A percentile compares a stretch with the other conserved stretches of the same genome.
Evolutionary conservation across 768 basidiomycete genomes (phyloP).

Genomic region (Obba rivulosa): DNA sequence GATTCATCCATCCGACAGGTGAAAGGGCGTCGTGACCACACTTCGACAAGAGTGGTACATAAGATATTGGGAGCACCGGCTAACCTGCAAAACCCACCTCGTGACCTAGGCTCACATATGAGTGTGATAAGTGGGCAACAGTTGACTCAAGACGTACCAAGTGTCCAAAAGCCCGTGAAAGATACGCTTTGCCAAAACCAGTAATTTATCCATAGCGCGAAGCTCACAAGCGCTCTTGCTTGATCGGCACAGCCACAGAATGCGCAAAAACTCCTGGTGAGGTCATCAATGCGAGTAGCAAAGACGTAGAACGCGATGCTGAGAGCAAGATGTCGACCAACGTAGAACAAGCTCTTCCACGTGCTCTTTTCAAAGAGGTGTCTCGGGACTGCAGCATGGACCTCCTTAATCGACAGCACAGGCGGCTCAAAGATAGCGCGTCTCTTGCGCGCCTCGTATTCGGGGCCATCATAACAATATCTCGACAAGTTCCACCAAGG

Average conservation of each 20-base stretch:
- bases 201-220: conserved; percentile 11
- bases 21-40: conserved; percentile 48
- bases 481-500: too few species aligned
- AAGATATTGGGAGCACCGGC: too few species aligned
- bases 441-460: conserved; percentile 41
- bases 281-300: conserved; percentile 31
- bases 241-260: background rate
- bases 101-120: conserved; percentile 28
- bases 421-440: conserved; percentile 37
- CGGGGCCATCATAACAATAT: conserved; percentile 33
- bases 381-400: conserved; percentile 43
- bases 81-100: conserved; percentile 27
- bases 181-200: conserved; percentile 24
- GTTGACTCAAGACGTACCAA: conserved; percentile 9
- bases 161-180: conserved; percentile 19
- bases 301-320: conserved; percentile 34
- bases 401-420: conserved; percentile 32
- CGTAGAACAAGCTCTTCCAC: conserved; percentile 36
- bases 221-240: background rate
- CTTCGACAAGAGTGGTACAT: conserved; percentile 20
- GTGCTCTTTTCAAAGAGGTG: conserved; percentile 44
- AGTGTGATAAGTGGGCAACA: background rate
- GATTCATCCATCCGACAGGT: conserved; percentile 31
- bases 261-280: background rate
- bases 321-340: conserved; percentile 37